A percentile compares a stretch with the other conserved stretches of the same genome.
Evolutionary conservation across 495 filamentous ascomycete species (phyloP).

Genomic region (Penicillium coprophilum): DNA sequence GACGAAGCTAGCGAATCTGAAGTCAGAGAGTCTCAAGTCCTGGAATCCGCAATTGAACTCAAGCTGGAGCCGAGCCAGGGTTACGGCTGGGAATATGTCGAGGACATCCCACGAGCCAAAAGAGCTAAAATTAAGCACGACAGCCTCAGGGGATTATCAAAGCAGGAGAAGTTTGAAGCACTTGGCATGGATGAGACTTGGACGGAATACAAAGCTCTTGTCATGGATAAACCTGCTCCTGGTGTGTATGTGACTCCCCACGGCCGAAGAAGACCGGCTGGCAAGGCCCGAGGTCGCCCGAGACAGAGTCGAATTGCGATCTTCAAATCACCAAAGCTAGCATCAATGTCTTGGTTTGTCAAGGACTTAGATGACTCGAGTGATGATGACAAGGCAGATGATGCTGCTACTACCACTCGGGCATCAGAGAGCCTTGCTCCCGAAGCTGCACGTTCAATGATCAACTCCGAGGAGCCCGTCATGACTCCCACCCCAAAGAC

Average conservation of each 20-base stretch:
- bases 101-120: neutral
- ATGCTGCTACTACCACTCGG: neutral
- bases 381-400: constrained; percentile 8
- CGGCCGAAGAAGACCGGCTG: constrained; percentile 45
- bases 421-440: neutral
- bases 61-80: neutral
- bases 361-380: constrained; percentile 1
- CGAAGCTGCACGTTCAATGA: neutral
- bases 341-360: constrained; percentile 41
- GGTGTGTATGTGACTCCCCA: constrained; percentile 55
- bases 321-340: constrained; percentile 47
- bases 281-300: constrained; percentile 50
- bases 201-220: constrained; percentile 44
- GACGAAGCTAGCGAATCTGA: neutral
- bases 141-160: constrained; percentile 32
- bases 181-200: constrained; percentile 45
- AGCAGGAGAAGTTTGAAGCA: constrained; percentile 41
- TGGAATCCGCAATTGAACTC: neutral
- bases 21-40: neutral
- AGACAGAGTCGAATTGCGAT: constrained; percentile 49
- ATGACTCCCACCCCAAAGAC: neutral
- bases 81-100: constrained; percentile 5
- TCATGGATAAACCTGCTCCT: constrained; percentile 41
- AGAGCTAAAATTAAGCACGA: constrained; percentile 17
- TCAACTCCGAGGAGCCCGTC: neutral